Base-by-base conservation (phyloP, 805 yeast genomes). In the Pachysolen tannophilus region DNA sequence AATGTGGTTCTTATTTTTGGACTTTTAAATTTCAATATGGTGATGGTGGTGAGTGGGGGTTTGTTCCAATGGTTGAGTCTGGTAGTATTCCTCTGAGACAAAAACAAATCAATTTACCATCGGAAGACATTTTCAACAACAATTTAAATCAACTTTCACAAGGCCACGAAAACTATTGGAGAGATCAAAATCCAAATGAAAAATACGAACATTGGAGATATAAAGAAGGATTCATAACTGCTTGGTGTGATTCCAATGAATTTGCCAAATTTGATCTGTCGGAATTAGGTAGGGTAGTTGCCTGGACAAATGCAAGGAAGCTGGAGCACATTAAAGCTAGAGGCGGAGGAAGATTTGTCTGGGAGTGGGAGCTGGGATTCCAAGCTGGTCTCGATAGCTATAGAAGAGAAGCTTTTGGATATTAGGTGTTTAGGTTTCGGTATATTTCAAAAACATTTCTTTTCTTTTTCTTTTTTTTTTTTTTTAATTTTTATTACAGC, bases 31-130 rank as follows among this genome's bases (percentile, higher is more conserved):
- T 88, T 51, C 74, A 81, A 52, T 67, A 76, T 38, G 97, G 97
- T 2, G 81, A 79, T 50, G 97, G 97, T 28, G 97, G 97, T 11
- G 97, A 86, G 59, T 90, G 97, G 97, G 97, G 92, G 33, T 80
- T 85, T 58, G 67, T 69, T 17, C 82, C 86, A 25, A 84, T 83
- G 87, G 61, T 69, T 15, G 76, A 79, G 16, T 58, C 60, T 34
- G 86, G 85, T 1, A 72, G 77, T 7, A 54, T 77, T 17, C 71
- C 75, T 5, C 37, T 53, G 11, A 41, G 67, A 28, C 43, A 47
- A 0, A 37, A 35, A 3, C 26, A 37, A n/a, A 48, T 52, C 16
- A 39, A 45, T 3, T 29, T 60, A 1, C 79, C 81, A 1, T 56
- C 53, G 16, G 56, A 63, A 15, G 50, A 57, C 5, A 60, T 58